Evolutionary conservation across 2,329 filamentous ascomycete species (phyloP).

Genomic region (Berkeleyomyces basicola): DNA sequence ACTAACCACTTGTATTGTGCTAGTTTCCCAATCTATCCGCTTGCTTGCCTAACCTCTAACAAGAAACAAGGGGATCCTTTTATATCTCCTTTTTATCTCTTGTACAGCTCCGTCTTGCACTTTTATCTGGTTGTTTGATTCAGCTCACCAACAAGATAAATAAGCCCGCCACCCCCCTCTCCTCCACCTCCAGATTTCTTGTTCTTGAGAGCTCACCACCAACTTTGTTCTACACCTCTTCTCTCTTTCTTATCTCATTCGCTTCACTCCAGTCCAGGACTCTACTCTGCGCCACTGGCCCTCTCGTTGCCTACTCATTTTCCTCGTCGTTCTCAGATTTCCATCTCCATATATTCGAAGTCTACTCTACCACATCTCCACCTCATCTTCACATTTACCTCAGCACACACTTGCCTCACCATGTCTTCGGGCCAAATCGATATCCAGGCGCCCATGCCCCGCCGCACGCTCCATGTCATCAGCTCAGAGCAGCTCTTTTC

Average conservation of each 20-base stretch:
- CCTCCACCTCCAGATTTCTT: not conserved
- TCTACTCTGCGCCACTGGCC: not conserved
- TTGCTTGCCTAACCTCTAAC: not conserved
- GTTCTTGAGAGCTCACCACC: not conserved
- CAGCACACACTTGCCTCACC: not conserved
- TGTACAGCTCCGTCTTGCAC: not conserved
- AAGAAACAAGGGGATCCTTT: not conserved
- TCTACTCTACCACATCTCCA: not conserved
- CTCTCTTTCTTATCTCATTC: not conserved
- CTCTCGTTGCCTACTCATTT: not conserved
- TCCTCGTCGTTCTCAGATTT: not conserved
- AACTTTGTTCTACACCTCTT: not conserved
- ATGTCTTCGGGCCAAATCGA: constrained; percentile 5
- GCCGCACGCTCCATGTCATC: constrained; percentile 28
- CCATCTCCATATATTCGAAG: not conserved
- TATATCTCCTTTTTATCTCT: not conserved
- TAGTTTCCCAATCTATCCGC: not conserved
- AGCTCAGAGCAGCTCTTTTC: constrained; percentile 35
- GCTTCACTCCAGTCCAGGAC: not conserved
- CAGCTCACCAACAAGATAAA: not conserved
- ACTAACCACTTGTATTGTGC: no score
- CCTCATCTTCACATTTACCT: not conserved
- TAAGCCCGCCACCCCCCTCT: not conserved
- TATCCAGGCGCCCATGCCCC: constrained; percentile 32
- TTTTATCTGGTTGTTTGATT: not conserved